Conservation (phyloP, 345 rosid species). For the Populus deltoides region DNA sequence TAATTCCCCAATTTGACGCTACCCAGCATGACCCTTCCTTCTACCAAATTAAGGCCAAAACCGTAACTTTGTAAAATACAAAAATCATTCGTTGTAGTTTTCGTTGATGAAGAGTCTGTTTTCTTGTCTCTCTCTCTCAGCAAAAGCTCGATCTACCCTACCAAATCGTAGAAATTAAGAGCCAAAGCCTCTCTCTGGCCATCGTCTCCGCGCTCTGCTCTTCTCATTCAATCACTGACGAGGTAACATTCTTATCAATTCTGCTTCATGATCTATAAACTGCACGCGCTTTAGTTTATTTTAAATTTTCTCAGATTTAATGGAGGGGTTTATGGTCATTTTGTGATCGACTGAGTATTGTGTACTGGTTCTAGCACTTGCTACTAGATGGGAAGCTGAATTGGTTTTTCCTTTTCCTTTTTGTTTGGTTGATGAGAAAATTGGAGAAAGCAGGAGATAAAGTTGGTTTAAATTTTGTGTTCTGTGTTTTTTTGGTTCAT, state of each 20-base stretch:
- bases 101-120: slow-evolving; percentile 22
- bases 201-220: background rate
- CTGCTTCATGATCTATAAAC: slow-evolving; percentile 10
- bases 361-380: background rate
- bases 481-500: background rate
- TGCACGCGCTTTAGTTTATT: background rate
- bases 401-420: background rate
- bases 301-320: background rate
- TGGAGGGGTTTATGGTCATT: background rate
- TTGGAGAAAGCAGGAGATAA: background rate
- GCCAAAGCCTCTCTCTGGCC: background rate
- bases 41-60: slow-evolving; percentile 12
- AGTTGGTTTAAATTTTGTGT: background rate
- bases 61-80: slow-evolving; percentile 5
- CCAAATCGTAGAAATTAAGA: slow-evolving; percentile 1
- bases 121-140: background rate
- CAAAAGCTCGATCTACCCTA: slow-evolving; percentile 17
- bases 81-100: slow-evolving; percentile 25
- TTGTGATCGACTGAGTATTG: background rate
- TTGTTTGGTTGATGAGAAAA: slow-evolving; percentile 4
- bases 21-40: too few species aligned
- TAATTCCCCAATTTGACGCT: slow-evolving; percentile 2
- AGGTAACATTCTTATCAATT: slow-evolving; percentile 3
- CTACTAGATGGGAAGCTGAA: background rate
- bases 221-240: background rate